These are phyloP conservation scores for Claviceps spartinae DNA, from an alignment of 2,329 filamentous ascomycete genomes.

Conservation along the genomic window DNA sequence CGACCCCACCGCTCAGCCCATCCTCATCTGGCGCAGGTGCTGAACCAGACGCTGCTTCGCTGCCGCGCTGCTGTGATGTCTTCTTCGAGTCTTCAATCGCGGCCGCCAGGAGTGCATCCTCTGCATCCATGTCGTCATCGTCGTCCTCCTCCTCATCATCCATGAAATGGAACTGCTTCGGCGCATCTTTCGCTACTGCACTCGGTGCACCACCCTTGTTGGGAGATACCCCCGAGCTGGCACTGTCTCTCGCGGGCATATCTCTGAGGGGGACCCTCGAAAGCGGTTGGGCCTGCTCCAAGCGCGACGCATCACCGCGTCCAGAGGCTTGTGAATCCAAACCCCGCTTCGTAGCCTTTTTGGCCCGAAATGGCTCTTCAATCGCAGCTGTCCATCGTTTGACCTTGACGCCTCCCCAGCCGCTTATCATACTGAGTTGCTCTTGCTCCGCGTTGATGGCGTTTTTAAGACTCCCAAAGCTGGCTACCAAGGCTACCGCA, in stretches of 20 bases:
- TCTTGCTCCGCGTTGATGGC: conserved; percentile 82
- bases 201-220: background rate
- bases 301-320: conserved; percentile 7
- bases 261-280: conserved; percentile 28
- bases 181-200: conserved; percentile 3
- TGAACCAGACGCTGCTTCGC: conserved; percentile 10
- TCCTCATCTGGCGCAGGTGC: conserved; percentile 4
- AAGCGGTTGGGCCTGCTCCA: conserved; percentile 27
- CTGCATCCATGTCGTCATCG: conserved; percentile 33
- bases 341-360: conserved; percentile 47
- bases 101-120: conserved; percentile 26
- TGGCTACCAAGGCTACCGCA: conserved; percentile 76
- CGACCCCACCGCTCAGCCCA: conserved; percentile 42
- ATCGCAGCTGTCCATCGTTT: conserved; percentile 72
- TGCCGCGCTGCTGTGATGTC: conserved; percentile 19
- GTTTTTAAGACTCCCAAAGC: conserved; percentile 77
- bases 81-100: conserved; percentile 33
- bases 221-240: conserved; percentile 3
- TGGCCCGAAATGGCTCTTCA: conserved; percentile 69
- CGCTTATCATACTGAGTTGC: conserved; percentile 69
- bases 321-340: conserved; percentile 13
- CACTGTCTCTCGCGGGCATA: conserved; percentile 15
- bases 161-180: conserved; percentile 24
- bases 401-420: conserved; percentile 94
- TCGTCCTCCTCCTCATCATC: conserved; percentile 26